These are phyloP conservation scores for Apiospora pterosperma DNA, from an alignment of 2,329 filamentous ascomycete genomes.

Conservation along the genomic window DNA sequence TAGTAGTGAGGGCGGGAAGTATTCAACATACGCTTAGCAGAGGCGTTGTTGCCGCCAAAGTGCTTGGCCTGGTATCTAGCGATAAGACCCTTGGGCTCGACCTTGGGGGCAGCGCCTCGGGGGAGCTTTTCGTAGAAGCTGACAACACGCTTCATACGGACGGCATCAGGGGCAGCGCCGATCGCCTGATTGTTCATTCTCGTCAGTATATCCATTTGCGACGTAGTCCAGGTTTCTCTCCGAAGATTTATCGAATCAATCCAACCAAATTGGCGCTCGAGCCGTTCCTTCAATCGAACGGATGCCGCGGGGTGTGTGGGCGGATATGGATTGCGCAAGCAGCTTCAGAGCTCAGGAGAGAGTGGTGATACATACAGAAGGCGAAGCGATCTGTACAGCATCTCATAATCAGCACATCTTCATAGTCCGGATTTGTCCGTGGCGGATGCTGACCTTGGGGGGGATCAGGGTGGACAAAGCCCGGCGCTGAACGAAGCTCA, in stretches of 20 bases:
- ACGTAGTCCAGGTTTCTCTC: neutral
- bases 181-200: conserved; percentile 63
- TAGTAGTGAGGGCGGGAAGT: neutral
- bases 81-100: conserved; percentile 77
- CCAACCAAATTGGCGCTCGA: neutral
- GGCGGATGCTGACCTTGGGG: conserved; percentile 72
- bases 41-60: conserved; percentile 86
- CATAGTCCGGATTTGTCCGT: neutral
- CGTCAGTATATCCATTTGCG: neutral
- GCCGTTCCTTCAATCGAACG: neutral
- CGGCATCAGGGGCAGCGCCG: conserved; percentile 89
- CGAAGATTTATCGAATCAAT: neutral
- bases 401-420: conserved; percentile 6
- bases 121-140: conserved; percentile 99
- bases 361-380: conserved; percentile 63
- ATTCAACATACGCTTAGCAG: conserved; percentile 73
- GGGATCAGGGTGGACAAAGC: conserved; percentile 98
- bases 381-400: conserved; percentile 68
- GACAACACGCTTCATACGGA: conserved; percentile 96
- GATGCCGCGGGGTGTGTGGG: neutral
- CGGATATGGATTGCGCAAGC: neutral
- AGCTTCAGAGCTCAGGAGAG: neutral
- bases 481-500: conserved; percentile 90
- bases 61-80: conserved; percentile 87
- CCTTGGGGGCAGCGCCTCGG: conserved; percentile 81